phyloP scores from a whole-genome alignment of 2,329 filamentous ascomycete species.

The Xylaria sp. region DNA sequence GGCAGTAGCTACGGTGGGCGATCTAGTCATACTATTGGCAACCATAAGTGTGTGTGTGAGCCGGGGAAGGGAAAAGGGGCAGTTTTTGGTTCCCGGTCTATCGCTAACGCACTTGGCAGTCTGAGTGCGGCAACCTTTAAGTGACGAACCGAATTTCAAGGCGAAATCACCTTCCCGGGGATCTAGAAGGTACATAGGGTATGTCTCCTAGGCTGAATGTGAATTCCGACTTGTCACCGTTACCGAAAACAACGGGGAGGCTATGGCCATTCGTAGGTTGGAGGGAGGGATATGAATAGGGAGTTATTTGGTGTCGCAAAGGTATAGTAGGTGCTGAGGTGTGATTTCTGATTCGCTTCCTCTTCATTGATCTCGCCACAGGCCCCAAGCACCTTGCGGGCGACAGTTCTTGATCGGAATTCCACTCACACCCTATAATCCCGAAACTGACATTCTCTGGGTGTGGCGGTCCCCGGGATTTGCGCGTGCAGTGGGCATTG shows the following conservation, averaged over 20 bases:
- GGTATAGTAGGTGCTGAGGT: neutral
- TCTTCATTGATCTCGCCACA: constrained; percentile 5
- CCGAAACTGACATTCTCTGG: constrained; percentile 49
- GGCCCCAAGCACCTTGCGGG: constrained; percentile 21
- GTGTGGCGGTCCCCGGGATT: constrained; percentile 39
- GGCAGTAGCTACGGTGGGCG: too few relatives aligned
- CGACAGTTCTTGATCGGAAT: constrained; percentile 26
- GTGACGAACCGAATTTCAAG: neutral
- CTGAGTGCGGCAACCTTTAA: constrained; percentile 33
- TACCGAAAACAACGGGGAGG: constrained; percentile 37
- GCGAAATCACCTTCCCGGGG: too few relatives aligned
- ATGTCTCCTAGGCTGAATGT: constrained; percentile 34
- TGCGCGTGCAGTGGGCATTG: constrained; percentile 44
- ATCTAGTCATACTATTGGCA: too few relatives aligned
- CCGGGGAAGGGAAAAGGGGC: too few relatives aligned
- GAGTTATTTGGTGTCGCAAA: constrained; percentile 4
- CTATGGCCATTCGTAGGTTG: constrained; percentile 5
- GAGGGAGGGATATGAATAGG: neutral
- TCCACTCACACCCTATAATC: constrained; percentile 51
- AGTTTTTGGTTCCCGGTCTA: neutral
- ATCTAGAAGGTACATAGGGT: too few relatives aligned
- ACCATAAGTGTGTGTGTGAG: too few relatives aligned
- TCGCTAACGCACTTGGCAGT: constrained; percentile 18
- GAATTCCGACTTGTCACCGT: constrained; percentile 34
- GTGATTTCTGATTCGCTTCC: constrained; percentile 22